Evolutionary conservation across 306 rosid species (phyloP).

Genomic region (Comarum palustre): DNA sequence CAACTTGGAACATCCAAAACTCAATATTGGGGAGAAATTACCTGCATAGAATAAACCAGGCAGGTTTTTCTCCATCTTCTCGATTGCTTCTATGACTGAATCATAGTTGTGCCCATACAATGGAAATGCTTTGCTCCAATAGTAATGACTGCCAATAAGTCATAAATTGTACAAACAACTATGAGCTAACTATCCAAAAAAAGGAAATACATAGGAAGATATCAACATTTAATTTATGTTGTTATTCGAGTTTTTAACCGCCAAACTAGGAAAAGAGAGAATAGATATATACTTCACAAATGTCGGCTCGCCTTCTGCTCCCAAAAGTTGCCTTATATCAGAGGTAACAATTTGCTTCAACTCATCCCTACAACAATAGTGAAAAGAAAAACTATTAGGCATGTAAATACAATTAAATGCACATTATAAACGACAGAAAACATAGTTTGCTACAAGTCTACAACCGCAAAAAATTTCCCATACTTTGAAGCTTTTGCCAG

Average conservation of each 20-base stretch:
- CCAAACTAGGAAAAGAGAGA: conserved; percentile 18
- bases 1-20: conserved; percentile 3
- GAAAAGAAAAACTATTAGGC: conserved; percentile 23
- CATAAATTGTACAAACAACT: conserved; percentile 1
- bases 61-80: conserved; percentile 71
- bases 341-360: conserved; percentile 69
- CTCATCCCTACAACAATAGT: conserved; percentile 49
- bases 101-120: conserved; percentile 71
- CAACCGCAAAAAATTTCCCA: conserved; percentile 13
- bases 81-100: conserved; percentile 79
- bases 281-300: conserved; percentile 60
- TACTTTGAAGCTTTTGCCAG: conserved; percentile 80
- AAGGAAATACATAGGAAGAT: too few relatives aligned
- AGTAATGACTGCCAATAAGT: conserved; percentile 65
- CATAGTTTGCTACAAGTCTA: conserved; percentile 1
- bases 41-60: conserved; percentile 94
- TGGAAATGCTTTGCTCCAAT: conserved; percentile 92
- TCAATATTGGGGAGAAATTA: conserved; percentile 24
- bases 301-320: conserved; percentile 84
- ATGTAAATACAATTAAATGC: background rate
- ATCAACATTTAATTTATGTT: background rate
- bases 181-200: conserved; percentile 19
- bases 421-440: background rate
- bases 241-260: background rate
- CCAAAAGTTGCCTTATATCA: conserved; percentile 78